Base-by-base conservation (phyloP, 2,329 filamentous ascomycete species). In the Clarireedia homoeocarpa region DNA sequence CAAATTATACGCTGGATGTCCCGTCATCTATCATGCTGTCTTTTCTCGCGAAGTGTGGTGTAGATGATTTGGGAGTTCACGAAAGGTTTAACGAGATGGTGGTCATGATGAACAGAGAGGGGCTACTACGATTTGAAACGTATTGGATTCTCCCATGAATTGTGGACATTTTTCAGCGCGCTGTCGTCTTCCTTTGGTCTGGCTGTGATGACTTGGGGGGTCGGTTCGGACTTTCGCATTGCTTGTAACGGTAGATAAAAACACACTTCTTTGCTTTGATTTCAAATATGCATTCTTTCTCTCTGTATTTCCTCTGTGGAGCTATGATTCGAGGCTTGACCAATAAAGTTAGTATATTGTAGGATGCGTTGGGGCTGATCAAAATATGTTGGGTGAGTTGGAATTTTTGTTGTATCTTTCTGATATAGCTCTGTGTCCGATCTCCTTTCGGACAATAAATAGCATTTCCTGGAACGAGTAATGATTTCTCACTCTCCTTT, bases 161-260 rank as follows among this genome's bases (percentile, higher is more conserved):
- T 48, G 10, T 24, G 20, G 34, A 40, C 36, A 47, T 27, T 26
- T 53, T 23, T 53, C 38, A 40, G 17, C 17, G 38, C 38, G 34
- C 27, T 34, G 48, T 48, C 23, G 51, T 46, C 40, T 53, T 23
- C 23, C 42, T 48, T 40, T 40, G 12, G n/a, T 48, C 34, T 53
- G 34, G 34, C 34, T 39, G 51, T 53, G 34, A 45, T 42, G 24
- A 24, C 26, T 39, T 44, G n/a, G 24, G 44, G 44, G 34, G 34
- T 40, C 34, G 47, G 49, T 53, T 48, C 50, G 55, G 47, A 34
- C 51, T 53, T 51, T 62, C 49, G 55, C 49, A 48, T 57, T 42
- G 54, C 61, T 61, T 62, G 61, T 58, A 57, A 58, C 53, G 57
- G 55, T 61, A 62, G 59, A 62, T 55, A 38, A 51, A 57, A 58